Base-by-base conservation (phyloP, 768 basidiomycete genomes). In the Lyophyllum semitale region DNA sequence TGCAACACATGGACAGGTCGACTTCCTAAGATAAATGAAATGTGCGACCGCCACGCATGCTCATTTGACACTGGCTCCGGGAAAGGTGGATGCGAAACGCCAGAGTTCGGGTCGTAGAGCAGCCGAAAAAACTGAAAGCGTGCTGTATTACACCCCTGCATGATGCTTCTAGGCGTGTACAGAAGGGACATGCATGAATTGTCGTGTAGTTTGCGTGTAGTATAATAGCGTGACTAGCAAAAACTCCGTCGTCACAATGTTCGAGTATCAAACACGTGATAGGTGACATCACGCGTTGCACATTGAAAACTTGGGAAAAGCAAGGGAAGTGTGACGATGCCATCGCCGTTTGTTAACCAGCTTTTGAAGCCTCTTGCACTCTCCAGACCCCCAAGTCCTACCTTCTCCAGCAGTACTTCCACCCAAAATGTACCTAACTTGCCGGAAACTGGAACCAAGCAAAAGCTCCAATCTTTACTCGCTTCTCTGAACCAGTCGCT, bases 311-410 rank as follows among this genome's bases (percentile, higher is more conserved):
- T 20, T n/a, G 33, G 30, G 11, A 22, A 29, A 30, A 35, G 38
- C 15, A 22, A n/a, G 23, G 17, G 48, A 22, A 33, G 29, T 3
- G 30, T 46, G 23, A 15, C 22, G 29, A 65, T 65, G 73, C 67
- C 72, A 46, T 76, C 78, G 37, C 68, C 72, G 40, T 78, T 79
- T 55, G 73, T 75, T 22, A 64, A 68, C 44, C 70, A 75, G 46
- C 69, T 78, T 53, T 67, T 73, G 26, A 65, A 70, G 51, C 65
- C 69, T 46, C 65, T 76, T 40, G 53, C 62, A 38, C 57, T 69
- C 38, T 65, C 65, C 8, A 65, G 48, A 38, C 62, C 60, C 45
- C 65, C 54, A 35, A 68, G 52, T 40, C 64, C 69, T 51, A 51
- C 40, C 2, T 17, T 43, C 27, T 9, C 22, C 2, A 12, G 32